Percentiles rank a stretch among this genome's conserved stretches.
These are phyloP conservation scores for Perilla frutescens DNA, from an alignment of 257 asterid species.

Conservation along the genomic window DNA sequence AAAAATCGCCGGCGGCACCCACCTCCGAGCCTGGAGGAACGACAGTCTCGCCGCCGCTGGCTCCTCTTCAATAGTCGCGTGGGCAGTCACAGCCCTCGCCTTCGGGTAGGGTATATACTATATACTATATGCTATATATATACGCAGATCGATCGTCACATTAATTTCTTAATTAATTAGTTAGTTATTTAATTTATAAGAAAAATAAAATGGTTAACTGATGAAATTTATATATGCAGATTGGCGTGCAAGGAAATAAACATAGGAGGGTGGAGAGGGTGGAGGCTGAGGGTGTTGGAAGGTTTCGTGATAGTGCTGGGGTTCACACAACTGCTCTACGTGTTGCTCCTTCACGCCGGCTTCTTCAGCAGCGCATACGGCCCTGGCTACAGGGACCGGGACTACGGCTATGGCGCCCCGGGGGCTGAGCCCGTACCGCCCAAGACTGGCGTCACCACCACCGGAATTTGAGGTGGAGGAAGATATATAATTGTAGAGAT, in stretches of 20 bases:
- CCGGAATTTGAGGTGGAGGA: constrained; percentile 11
- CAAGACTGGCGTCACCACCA: constrained; percentile 45
- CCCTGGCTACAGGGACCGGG: constrained; percentile 65
- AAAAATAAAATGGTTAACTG: too few relatives aligned
- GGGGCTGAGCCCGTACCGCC: constrained; percentile 41
- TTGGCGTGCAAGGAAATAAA: constrained; percentile 88
- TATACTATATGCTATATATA: too few relatives aligned
- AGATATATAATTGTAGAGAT: background rate
- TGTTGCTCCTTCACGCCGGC: constrained; percentile 75
- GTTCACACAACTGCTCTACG: constrained; percentile 69
- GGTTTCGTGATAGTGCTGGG: constrained; percentile 71
- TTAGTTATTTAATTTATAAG: too few relatives aligned
- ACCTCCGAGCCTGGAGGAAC: constrained; percentile 75
- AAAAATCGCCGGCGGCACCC: constrained; percentile 73
- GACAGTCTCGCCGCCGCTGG: constrained; percentile 93
- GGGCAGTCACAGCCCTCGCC: constrained; percentile 88
- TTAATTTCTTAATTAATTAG: too few relatives aligned
- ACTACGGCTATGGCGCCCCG: constrained; percentile 47
- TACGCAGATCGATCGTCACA: too few relatives aligned
- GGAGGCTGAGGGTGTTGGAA: constrained; percentile 87
- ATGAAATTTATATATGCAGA: constrained; percentile 33
- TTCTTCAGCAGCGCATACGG: constrained; percentile 73
- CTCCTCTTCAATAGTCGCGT: constrained; percentile 64
- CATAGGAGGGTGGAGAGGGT: constrained; percentile 83
- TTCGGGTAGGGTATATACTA: constrained; percentile 51